Percentiles rank a stretch among this genome's conserved stretches.
phyloP scores from a whole-genome alignment of 305 asterid genomes.

The Withania somnifera region DNA sequence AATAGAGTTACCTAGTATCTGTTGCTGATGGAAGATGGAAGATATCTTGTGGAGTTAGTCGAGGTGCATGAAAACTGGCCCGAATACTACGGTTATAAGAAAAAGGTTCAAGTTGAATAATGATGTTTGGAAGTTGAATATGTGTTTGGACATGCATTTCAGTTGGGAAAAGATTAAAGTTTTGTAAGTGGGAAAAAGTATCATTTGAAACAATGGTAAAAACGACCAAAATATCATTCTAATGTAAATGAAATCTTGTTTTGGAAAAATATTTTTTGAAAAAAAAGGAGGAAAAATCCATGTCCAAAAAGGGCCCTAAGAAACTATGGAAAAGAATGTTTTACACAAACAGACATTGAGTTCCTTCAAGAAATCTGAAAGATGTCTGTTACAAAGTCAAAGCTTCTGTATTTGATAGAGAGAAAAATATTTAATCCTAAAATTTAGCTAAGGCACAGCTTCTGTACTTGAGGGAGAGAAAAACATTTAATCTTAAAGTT shows the following conservation, averaged over 20 bases:
- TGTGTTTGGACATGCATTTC: not conserved
- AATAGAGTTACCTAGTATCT: too few relatives aligned
- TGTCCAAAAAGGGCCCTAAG: not conserved
- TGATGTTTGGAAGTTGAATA: not conserved
- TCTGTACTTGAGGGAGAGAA: not conserved
- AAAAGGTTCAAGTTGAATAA: not conserved
- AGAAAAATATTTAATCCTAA: not conserved
- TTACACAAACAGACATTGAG: not conserved
- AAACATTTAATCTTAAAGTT: not conserved
- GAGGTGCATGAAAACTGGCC: too few relatives aligned
- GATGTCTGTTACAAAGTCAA: too few relatives aligned
- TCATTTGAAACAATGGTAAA: too few relatives aligned
- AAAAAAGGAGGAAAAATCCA: not conserved
- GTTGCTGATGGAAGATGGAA: too few relatives aligned
- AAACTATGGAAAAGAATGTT: not conserved
- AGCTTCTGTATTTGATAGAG: not conserved
- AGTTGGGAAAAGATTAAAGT: not conserved
- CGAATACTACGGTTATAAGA: too few relatives aligned
- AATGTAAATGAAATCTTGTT: not conserved
- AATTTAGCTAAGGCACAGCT: not conserved
- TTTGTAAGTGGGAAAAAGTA: too few relatives aligned
- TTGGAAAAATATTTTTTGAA: too few relatives aligned
- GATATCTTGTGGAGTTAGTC: too few relatives aligned
- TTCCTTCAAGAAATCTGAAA: not conserved
- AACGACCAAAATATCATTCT: too few relatives aligned